Base-by-base conservation (phyloP, 768 basidiomycete species). In the Gloeostereum incarnatum region DNA sequence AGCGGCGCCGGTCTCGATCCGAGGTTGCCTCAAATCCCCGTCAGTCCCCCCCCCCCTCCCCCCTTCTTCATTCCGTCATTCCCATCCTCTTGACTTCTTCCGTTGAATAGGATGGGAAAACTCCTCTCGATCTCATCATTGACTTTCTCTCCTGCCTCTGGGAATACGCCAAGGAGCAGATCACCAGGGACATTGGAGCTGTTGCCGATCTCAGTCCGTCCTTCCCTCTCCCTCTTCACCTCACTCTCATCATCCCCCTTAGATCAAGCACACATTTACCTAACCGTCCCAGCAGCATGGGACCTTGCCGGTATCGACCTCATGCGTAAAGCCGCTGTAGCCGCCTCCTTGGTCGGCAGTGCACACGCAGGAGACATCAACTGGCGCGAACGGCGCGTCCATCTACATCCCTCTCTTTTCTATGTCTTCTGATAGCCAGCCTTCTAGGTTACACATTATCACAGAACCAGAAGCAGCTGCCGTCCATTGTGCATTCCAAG, bases 211-310 rank as follows among this genome's bases (percentile, higher is more conserved):
- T 91, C 40, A 82, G 86, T 89, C 50, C 45, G 76, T 56, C 31
- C 37, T 36, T 16, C 22, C 23, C 25, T 20, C 22, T 14, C 34
- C 36, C 27, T 35, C 17, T 20, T 34, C 23, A 14, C 8, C n/a
- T 31, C 19, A 18, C 21, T 19, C 26, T 20, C 10, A 19, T 22
- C 23, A 44, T 2, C 25, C 7, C 23, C 10, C 26, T 36, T 49
- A 90, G 89, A 86, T 54, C 67, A 79, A 27, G 88, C 86, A 40
- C 83, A 88, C 48, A 84, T 91, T 4, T 82, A 83, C 69, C 60
- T 92, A 40, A 90, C 85, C 2, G 88, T 90, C 3, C 89, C 89
- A 38, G 89, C 89, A 10, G 89, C 88, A 14, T 92, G 88, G 89
- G 88, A 92, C 53, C 86, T 81, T 1, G 78, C 69, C 45, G 88